Conservation (phyloP, 768 basidiomycete genomes). For the Asterophora parasitica region DNA sequence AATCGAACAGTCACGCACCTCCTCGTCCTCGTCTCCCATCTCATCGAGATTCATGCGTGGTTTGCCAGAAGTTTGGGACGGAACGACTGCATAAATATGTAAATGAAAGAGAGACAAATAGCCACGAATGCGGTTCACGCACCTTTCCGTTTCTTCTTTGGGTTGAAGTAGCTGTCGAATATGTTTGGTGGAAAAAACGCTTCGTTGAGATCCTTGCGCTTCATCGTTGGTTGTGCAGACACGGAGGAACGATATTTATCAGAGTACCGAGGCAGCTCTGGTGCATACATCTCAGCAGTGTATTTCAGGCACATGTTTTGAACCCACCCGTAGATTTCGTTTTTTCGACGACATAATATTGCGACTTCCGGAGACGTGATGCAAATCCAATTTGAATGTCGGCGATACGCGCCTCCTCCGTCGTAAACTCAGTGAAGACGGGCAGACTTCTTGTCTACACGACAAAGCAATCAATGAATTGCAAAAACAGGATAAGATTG, state of each 20-base stretch:
- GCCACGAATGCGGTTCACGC: background rate
- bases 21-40: conserved; percentile 60
- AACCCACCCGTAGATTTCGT: conserved; percentile 54
- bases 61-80: conserved; percentile 30
- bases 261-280: conserved; percentile 77
- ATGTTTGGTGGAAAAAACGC: conserved; percentile 77
- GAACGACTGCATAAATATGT: conserved; percentile 4
- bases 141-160: conserved; percentile 60
- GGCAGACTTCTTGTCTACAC: conserved; percentile 65
- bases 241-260: conserved; percentile 74
- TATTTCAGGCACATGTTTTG: conserved; percentile 20
- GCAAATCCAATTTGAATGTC: conserved; percentile 66
- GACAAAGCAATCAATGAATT: conserved; percentile 16
- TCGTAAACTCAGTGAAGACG: conserved; percentile 58
- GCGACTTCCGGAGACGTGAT: conserved; percentile 58
- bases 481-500: conserved; percentile 16
- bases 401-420: conserved; percentile 61
- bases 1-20: conserved; percentile 29
- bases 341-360: conserved; percentile 71
- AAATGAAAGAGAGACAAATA: background rate
- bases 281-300: background rate
- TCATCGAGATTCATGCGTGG: conserved; percentile 61
- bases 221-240: conserved; percentile 58
- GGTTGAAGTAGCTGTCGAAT: conserved; percentile 78
- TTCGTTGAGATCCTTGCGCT: conserved; percentile 63